phyloP scores from a whole-genome alignment of 1,284 basidiomycete genomes.

The Inonotus obliquus region DNA sequence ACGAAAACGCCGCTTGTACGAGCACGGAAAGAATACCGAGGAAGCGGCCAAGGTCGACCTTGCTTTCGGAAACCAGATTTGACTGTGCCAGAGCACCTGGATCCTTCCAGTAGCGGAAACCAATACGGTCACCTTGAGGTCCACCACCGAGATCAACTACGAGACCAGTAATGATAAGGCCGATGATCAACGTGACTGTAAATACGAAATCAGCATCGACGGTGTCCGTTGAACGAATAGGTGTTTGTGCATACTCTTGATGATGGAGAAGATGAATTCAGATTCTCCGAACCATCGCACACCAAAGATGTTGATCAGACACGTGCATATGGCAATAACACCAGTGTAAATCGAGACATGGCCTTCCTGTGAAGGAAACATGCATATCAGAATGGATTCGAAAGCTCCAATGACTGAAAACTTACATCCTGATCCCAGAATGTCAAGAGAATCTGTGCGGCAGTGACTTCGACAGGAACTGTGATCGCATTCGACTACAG shows the following conservation, averaged over 20 bases:
- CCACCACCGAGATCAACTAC: constrained; percentile 71
- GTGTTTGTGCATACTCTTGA: constrained; percentile 44
- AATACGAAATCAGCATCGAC: constrained; percentile 6
- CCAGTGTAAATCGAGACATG: constrained; percentile 63
- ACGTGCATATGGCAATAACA: constrained; percentile 53
- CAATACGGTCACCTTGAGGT: constrained; percentile 50
- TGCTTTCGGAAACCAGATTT: constrained; percentile 38
- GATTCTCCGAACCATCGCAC: constrained; percentile 70
- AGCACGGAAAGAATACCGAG: constrained; percentile 64
- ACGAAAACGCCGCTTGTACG: constrained; percentile 80
- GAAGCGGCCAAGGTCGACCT: constrained; percentile 50
- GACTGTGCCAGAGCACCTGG: constrained; percentile 55
- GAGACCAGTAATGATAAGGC: constrained; percentile 60
- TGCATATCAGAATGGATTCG: not conserved
- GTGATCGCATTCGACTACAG: constrained; percentile 18
- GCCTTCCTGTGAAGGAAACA: constrained; percentile 30
- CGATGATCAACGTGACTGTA: constrained; percentile 51
- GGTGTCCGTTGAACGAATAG: constrained; percentile 1
- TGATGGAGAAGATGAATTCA: constrained; percentile 59
- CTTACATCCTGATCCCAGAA: constrained; percentile 71
- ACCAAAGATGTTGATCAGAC: constrained; percentile 73
- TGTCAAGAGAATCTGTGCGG: constrained; percentile 51
- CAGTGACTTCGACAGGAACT: constrained; percentile 20
- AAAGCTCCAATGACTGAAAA: constrained; percentile 1
- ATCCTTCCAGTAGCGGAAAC: constrained; percentile 71